Evolutionary conservation across 495 filamentous ascomycete genomes (phyloP), one percentile per base, ranked within the genome.

Genomic region (Beverwykella pulmonaria): DNA sequence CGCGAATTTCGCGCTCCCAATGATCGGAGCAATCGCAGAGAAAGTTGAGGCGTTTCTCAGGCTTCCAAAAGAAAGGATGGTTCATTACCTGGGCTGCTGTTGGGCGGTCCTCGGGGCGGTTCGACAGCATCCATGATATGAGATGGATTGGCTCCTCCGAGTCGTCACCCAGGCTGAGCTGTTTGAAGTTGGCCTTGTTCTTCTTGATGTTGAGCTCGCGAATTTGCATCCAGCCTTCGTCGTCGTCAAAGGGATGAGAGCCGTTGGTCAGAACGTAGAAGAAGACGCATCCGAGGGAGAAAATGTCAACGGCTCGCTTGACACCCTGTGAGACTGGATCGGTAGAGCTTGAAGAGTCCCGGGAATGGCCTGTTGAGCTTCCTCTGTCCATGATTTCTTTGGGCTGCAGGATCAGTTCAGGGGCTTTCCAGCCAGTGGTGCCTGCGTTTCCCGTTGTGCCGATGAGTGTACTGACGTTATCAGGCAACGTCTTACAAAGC

Each of bases 401-500:
- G 8, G 77, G 76, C 39, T 77, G 74, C 25, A 92, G 81, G 46
- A 98, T 86, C 1, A 98, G 83, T 75, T 98, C 94, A 0, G 95
- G 94, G 1, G 94, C 94, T 44, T 93, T 90, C 94, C 94, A 98
- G 27, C 94, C 94, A 32, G 90, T 90, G 1, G 94, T 98, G 23
- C 94, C 94, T 15, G 92, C 92, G 71, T 96, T 92, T 12, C 92
- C 92, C 1, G 93, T 98, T 3, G 94, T 96, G 8, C 92, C 91
- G 20, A 92, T 88, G 75, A 98, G 93, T 0, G 94, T 98, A 53
- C 92, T 96, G 71, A 93, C 91, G 49, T 95, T 92, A 59, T 90
- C 92, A 60, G 97, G 94, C n/a, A 98, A 79, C 73, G 96, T 97
- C 82, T 98, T 98, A 77, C 94, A 98, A 20, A 98, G 84, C 14